Base-by-base conservation (phyloP, 139 green algal species). In the Raphidocelis subcapitata region DNA sequence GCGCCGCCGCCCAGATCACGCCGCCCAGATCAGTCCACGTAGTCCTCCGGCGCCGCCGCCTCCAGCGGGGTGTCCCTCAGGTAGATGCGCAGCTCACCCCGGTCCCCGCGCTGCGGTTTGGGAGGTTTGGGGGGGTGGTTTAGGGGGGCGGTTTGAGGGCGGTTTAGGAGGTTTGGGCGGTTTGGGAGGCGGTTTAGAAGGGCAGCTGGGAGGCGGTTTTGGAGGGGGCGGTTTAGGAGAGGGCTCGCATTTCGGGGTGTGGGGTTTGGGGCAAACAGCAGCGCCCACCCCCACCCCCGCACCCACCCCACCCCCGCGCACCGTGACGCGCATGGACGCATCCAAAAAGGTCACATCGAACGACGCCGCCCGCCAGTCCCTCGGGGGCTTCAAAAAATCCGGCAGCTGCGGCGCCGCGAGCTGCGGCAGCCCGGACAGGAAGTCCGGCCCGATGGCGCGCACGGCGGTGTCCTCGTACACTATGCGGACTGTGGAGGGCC, bases 271-370 rank as follows among this genome's bases (percentile, higher is more conserved):
- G 41, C 8, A 49, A 49, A 12, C 41, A 12, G 8, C 41, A 49
- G 12, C 8, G 41, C 41, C 8, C 41, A 49, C 8, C 41, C 12
- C 41, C 41, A 49, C 8, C 12, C 41, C 41, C 41, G 8, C 41
- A 49, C 12, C 41, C 8, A 49, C 8, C 12, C 41, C 26, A 64
- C 78, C 79, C 15, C 79, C 79, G n/a, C n/a, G n/a, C 12, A 73
- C 72, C 31, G 79, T 88, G 46, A 88, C 61, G 32, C 82, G 71
- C 73, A 85, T 57, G 16, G 15, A 29, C 10, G 51, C 46, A 46
- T 88, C 82, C 65, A 85, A 61, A 73, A 69, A 88, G 18, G 65
- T 69, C 20, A 86, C 76, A 23, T 80, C 63, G 59, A 86, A 82
- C 18, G 68, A 77, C 29, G 76, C 76, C 14, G 65, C 36, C 41